phyloP scores from a whole-genome alignment of 768 basidiomycete genomes.

The Roridomyces roridus region DNA sequence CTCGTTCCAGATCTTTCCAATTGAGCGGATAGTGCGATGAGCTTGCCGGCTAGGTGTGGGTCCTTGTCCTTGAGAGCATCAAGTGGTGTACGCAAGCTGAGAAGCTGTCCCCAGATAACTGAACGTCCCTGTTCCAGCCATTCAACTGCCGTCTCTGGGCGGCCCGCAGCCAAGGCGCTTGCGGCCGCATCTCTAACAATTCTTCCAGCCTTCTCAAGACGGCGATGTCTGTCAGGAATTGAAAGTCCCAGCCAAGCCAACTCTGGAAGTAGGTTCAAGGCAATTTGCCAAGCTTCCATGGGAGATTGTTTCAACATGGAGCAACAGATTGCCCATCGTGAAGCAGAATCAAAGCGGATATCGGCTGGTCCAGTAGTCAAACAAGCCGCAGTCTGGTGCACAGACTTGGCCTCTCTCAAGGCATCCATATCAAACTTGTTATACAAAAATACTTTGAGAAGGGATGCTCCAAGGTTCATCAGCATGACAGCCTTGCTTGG shows the following conservation, averaged over 20 bases:
- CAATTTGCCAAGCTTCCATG: constrained; percentile 15
- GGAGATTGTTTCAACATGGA: not conserved
- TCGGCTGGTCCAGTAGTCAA: not conserved
- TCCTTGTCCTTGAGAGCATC: constrained; percentile 17
- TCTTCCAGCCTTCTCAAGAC: constrained; percentile 4
- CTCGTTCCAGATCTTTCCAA: not conserved
- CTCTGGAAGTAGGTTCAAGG: constrained; percentile 25
- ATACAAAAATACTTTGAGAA: constrained; percentile 8
- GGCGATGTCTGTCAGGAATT: constrained; percentile 16
- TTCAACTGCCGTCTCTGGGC: constrained; percentile 24
- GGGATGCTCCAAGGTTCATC: constrained; percentile 15
- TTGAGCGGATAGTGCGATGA: not conserved
- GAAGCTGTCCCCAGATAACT: constrained; percentile 29
- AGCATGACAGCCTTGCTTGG: constrained; percentile 3
- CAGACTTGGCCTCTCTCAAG: constrained; percentile 18
- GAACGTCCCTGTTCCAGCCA: constrained; percentile 34
- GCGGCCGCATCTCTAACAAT: constrained; percentile 12
- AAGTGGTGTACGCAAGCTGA: constrained; percentile 25
- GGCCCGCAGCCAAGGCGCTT: not conserved
- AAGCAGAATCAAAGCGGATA: not conserved
- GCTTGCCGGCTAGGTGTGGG: not conserved
- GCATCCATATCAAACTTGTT: constrained; percentile 17
- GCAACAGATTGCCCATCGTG: not conserved
- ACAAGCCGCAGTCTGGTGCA: constrained; percentile 3
- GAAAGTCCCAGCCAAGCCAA: constrained; percentile 25